These are phyloP conservation scores for Carex scoparia DNA, from an alignment of 176 grass and related monocot genomes.

Conservation along the genomic window DNA sequence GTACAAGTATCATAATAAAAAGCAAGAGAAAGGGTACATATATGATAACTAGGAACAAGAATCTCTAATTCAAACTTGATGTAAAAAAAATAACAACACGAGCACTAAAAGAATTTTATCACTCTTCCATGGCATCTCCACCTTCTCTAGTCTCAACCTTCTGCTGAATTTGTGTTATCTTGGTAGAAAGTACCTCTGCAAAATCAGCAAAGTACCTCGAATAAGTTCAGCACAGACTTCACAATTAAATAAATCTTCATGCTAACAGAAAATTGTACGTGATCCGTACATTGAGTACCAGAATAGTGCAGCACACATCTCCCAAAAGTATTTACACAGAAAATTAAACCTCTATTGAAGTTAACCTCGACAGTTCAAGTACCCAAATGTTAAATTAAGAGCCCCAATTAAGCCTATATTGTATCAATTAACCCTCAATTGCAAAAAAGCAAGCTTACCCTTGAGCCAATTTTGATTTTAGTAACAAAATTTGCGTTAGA, in stretches of 20 bases:
- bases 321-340: background rate
- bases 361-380: background rate
- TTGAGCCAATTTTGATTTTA: slow-evolving; percentile 2
- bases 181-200: slow-evolving; percentile 76
- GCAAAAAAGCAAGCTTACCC: background rate
- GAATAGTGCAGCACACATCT: background rate
- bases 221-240: background rate
- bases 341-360: background rate
- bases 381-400: background rate
- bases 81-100: background rate
- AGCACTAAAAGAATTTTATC: slow-evolving; percentile 17
- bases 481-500: background rate
- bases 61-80: slow-evolving; percentile 17
- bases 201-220: background rate
- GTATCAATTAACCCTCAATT: background rate
- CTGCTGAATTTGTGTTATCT: slow-evolving; percentile 56
- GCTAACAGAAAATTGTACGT: background rate
- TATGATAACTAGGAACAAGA: slow-evolving; percentile 11
- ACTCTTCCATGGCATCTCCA: slow-evolving; percentile 89
- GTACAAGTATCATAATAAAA: background rate
- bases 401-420: background rate
- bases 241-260: background rate
- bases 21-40: background rate
- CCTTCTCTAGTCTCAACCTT: slow-evolving; percentile 40
- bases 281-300: background rate